Base-by-base conservation (phyloP, 129 eudicot species). In the Apium graveolens region DNA sequence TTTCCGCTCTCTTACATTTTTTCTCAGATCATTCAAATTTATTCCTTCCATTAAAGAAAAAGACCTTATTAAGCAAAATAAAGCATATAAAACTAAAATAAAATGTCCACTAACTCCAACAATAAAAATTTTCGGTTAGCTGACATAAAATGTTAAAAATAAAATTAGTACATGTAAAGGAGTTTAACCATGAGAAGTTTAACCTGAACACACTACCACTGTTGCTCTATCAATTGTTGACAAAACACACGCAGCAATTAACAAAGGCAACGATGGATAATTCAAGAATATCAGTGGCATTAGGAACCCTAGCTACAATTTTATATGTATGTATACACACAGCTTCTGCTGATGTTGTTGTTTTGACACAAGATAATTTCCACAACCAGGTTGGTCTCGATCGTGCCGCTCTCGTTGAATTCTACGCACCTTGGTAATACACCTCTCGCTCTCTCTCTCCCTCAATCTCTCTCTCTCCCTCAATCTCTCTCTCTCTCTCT, bases 401-500 rank as follows among this genome's bases (percentile, higher is more conserved):
- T 92, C 97, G 97, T 42, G 95, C 83, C 77, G 95, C 97, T 80
- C 99, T 96, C 76, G 97, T 96, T n/a, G 99, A 96, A 77, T 96
- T 96, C 88, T 96, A 96, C 81, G 99, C 99, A 80, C 99, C 99
- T 81, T 96, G 99, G 99, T 96, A 82, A 34, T 38, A 12, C 9
- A 5, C 4, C 29, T 7, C 21, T 42, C 27, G 31, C 42, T 18
- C 74, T 34, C 42, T 70, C 42, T 70, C 49, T 68, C 27, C 41
- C 44, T 76, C 13, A 37, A 21, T 6, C 12, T 35, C 31, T 57
- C 60, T 51, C 60, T 76, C 78, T 17, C 44, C 16, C 11, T 24
- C 27, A 14, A 48, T 77, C 73, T n/a, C 26, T 18, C 17, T n/a
- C 37, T 55, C 18, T 14, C 39, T n/a, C 43, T 7, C 48, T 38